Evolutionary conservation across 306 rosid genomes (phyloP), one percentile per base, ranked within the genome.

Genomic region (Oemleria cerasiformis): DNA sequence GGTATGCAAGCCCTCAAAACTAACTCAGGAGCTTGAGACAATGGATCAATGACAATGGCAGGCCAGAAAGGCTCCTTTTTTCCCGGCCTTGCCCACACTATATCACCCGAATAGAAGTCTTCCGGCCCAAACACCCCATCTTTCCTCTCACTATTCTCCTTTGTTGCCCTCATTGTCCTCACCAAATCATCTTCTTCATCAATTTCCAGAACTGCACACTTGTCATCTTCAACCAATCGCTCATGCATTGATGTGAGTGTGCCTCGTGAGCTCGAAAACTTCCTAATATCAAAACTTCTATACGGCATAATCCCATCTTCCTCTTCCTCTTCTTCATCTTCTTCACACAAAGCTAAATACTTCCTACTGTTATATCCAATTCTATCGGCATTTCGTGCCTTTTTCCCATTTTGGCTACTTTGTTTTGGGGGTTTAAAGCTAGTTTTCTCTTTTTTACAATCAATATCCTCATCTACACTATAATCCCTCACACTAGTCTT

Each of bases 1-100:
- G 96, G 74, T 63, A 92, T 78, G 74, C 92, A 92, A 85, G 97
- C 89, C 86, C 96, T 84, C 73, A 95, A 77, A 70, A 95, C 99
- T 63, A 88, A 77, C 73, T 95, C 99, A 34, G 99, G 99, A 8
- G 99, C 99, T 65, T 95, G 97, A 14, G 86, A 73, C 83, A 88
- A 63, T 51, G 99, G 99, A 84, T 95, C 97, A 61, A 95, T 92
- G 21, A 95, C 97, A 81, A 95, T 82, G 81, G 99, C 99, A 13
- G 99, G 99, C 99, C 99, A 95, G 79, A 89, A 89, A 23, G 99
- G 99, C 82, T 95, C 99, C 77, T 85, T 88, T 55, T 80, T 89
- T 69, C 97, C 92, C 4, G 99, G 89, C 85, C 88, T 95, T 47
- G 99, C 99, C 99, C 99, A 95, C 75, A 95, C 97, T 78, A 86